A percentile compares a stretch with the other conserved stretches of the same genome.
Evolutionary conservation across 768 basidiomycete species (phyloP).

Genomic region (Fomitopsis pulvina): DNA sequence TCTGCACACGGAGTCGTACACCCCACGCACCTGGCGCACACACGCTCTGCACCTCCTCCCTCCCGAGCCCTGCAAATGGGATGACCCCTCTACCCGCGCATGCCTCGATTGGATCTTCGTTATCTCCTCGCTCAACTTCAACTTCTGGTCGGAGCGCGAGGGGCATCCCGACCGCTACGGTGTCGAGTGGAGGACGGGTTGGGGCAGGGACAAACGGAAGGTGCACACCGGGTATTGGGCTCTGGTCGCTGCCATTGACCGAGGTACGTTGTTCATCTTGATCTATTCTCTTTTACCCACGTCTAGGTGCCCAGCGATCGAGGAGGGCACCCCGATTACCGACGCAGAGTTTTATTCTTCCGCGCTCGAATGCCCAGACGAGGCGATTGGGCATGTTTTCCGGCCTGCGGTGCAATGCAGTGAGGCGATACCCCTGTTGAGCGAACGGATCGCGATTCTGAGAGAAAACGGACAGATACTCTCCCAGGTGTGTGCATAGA

Average conservation of each 20-base stretch:
- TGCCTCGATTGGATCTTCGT: conserved; percentile 85
- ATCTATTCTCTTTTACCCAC: background rate
- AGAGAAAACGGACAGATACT: conserved; percentile 71
- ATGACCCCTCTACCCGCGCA: conserved; percentile 45
- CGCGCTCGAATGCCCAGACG: conserved; percentile 63
- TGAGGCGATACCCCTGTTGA: conserved; percentile 65
- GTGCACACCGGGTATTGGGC: conserved; percentile 86
- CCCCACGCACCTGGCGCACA: conserved; percentile 75
- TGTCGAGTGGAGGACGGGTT: conserved; percentile 69
- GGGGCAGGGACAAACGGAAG: conserved; percentile 43
- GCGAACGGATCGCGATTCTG: conserved; percentile 69
- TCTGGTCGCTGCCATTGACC: conserved; percentile 74
- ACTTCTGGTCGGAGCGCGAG: conserved; percentile 79
- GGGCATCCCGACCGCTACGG: conserved; percentile 58
- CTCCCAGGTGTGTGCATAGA: conserved; percentile 47
- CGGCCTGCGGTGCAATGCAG: conserved; percentile 46
- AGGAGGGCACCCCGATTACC: conserved; percentile 70
- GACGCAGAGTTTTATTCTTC: conserved; percentile 76
- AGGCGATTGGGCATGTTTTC: conserved; percentile 63
- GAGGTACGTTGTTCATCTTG: conserved; percentile 41
- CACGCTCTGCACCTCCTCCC: conserved; percentile 73
- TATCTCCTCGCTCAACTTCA: conserved; percentile 81
- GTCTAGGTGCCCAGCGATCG: conserved; percentile 48
- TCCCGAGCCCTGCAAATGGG: conserved; percentile 47
- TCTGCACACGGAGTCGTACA: conserved; percentile 58